Conservation (phyloP, 208 protist species). For the Acanthamoeba royreba region DNA sequence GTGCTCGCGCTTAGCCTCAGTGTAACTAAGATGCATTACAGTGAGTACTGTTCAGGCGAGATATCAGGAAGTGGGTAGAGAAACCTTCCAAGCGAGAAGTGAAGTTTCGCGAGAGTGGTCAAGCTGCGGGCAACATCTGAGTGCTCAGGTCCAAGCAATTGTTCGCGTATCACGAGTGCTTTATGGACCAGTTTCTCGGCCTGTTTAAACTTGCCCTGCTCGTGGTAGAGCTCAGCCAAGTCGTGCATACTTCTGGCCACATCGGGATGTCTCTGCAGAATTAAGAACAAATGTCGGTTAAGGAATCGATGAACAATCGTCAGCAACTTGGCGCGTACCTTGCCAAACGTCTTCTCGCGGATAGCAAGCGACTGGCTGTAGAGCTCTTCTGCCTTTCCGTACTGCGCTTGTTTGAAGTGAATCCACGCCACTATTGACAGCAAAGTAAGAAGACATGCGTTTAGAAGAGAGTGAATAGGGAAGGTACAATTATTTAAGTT, state of each 20-base stretch:
- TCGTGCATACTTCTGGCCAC: slow-evolving; percentile 41
- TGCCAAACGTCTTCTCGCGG: slow-evolving; percentile 46
- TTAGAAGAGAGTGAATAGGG: background rate
- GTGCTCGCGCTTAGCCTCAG: slow-evolving; percentile 9
- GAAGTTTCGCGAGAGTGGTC: slow-evolving; percentile 17
- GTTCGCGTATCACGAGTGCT: slow-evolving; percentile 41
- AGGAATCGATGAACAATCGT: background rate
- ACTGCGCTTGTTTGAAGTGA: slow-evolving; percentile 41
- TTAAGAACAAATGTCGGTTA: background rate
- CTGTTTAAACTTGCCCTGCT: slow-evolving; percentile 49
- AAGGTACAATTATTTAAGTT: slow-evolving; percentile 5
- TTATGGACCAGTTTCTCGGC: slow-evolving; percentile 30
- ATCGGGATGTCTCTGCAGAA: background rate
- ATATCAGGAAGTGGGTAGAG: too few species aligned
- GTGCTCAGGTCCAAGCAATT: slow-evolving; percentile 36
- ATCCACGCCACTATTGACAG: slow-evolving; percentile 27
- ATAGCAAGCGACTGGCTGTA: slow-evolving; percentile 22
- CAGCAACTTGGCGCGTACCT: background rate
- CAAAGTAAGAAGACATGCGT: too few species aligned
- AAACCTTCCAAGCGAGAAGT: slow-evolving; percentile 46
- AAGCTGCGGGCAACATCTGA: slow-evolving; percentile 41
- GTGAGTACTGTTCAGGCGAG: too few species aligned
- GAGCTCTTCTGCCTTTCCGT: slow-evolving; percentile 32
- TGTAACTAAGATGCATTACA: background rate
- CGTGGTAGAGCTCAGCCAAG: slow-evolving; percentile 48